Evolutionary conservation across 2,329 filamentous ascomycete species (phyloP), one percentile per base, ranked within the genome.

Genomic region (Diaporthe nobilis): DNA sequence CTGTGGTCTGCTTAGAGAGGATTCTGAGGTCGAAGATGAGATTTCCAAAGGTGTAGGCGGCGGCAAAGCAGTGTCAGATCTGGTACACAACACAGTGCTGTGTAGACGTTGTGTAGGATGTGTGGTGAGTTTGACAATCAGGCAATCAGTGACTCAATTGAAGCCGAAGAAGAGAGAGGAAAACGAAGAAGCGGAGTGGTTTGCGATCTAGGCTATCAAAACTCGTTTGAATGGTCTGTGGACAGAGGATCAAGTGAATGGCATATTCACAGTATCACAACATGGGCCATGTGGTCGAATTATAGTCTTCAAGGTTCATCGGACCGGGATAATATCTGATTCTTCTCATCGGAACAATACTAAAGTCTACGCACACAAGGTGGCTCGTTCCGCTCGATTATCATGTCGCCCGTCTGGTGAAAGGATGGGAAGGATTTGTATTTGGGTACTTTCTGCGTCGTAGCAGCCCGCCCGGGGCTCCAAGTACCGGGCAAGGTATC

Each of bases 341-440:
- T 68, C 63, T 51, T 68, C 44, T 68, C 31, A 5, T 68, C 63
- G 47, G 63, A 25, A 68, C 44, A 51, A 53, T 39, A 37, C 7
- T 37, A 34, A 20, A 51, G 28, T 49, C 28, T 37, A 17, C 12
- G 1, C 28, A 22, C 25, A 20, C 17, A 10, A n/a, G 2, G 25
- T 15, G 44, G 44, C 44, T 37, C 17, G 20, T 49, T 67, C 31
- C 42, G 63, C 63, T 67, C 31, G 44, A 67, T 12, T 15, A 49
- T 31, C 28, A 31, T 31, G 44, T 8, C 7, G 28, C 7, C 25
- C 28, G 47, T n/a, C 31, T 68, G 63, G 5, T 68, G 28, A 68
- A 68, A 68, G 63, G 44, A 68, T 68, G 28, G 15, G 44, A 37
- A 68, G 63, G 63, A 68, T 34, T 37, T 25, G 63, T 68, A 51